Base-by-base conservation (phyloP, 208 protist species). In the Crithidia brevicula region DNA sequence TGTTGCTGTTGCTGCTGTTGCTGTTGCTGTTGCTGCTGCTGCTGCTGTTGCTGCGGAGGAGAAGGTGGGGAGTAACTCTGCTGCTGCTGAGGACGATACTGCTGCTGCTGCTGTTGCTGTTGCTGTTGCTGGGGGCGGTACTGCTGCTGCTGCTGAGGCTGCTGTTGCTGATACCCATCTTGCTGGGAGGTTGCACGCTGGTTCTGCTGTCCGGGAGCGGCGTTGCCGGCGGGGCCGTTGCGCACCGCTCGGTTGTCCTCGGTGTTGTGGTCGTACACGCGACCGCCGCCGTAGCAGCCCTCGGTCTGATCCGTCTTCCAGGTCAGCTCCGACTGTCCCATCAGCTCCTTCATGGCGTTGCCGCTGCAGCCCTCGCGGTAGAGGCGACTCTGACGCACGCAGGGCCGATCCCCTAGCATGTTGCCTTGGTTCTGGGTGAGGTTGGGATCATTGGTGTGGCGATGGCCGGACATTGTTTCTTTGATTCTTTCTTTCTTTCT, bases 371-470 rank as follows among this genome's bases (percentile, higher is more conserved):
- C 80, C 64, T 94, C 83, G 18, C 91, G 81, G 79, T 93, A 93
- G 15, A 93, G 74, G 18, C 80, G 74, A 46, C 81, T 92, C 77
- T 96, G 91, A 4, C 91, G 88, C n/a, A 96, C 91, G 59, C 91
- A 94, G 3, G 91, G 88, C n/a, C 91, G 83, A 57, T 91, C 83
- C 43, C 91, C 91, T 30, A 96, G 77, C 27, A 90, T 56, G 85
- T 96, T 96, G 61, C 86, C 88, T 72, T 93, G 87, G 57, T 96
- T 96, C 69, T 94, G 87, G 13, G 91, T 92, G 36, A 90, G 72
- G 53, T 61, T 72, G 3, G 84, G 82, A 61, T 86, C 83, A 15
- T 54, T 80, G 28, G 81, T 54, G 75, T 93, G 86, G 11, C 57
- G 61, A 72, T 95, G 86, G 30, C 90, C 90, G 20, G 67, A 73